Evolutionary conservation across 169 alveolate species (phyloP).

Genomic region (Plasmodium cynomolgi): DNA sequence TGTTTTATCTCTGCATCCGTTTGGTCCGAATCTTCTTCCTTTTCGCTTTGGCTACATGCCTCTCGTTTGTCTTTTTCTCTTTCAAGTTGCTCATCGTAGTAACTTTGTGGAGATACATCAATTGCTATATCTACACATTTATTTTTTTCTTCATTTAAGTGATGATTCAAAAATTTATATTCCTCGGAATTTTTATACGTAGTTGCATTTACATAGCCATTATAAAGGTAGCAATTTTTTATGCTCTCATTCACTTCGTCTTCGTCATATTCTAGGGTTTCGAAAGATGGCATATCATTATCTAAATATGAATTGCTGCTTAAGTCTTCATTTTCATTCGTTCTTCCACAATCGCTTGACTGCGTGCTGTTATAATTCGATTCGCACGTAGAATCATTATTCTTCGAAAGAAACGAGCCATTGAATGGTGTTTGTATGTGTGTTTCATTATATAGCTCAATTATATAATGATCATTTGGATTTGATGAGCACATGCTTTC

Average conservation of each 20-base stretch:
- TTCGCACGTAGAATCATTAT: slow-evolving; percentile 13
- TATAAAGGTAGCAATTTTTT: slow-evolving; percentile 67
- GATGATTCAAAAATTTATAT: slow-evolving; percentile 60
- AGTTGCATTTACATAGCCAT: slow-evolving; percentile 48
- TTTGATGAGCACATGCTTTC: neutral
- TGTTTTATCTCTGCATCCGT: neutral
- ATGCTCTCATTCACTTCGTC: slow-evolving; percentile 70
- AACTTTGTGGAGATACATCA: slow-evolving; percentile 34
- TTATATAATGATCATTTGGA: slow-evolving; percentile 56
- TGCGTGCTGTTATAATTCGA: slow-evolving; percentile 42
- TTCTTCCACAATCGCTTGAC: slow-evolving; percentile 19
- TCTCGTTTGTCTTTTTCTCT: slow-evolving; percentile 4
- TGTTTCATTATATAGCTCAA: slow-evolving; percentile 51
- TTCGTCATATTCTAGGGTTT: slow-evolving; percentile 65
- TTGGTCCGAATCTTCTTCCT: neutral
- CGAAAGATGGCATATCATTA: slow-evolving; percentile 35
- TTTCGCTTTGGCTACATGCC: neutral
- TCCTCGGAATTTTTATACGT: slow-evolving; percentile 68
- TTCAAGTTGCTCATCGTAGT: slow-evolving; percentile 27
- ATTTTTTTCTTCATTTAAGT: slow-evolving; percentile 30
- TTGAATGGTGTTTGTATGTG: slow-evolving; percentile 18
- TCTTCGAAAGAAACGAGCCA: slow-evolving; percentile 15
- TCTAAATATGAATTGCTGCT: slow-evolving; percentile 50
- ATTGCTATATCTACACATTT: slow-evolving; percentile 30
- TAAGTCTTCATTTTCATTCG: slow-evolving; percentile 20